Evolutionary conservation across 1,284 basidiomycete species (phyloP).

Genomic region (Exsudoporus floridanus): DNA sequence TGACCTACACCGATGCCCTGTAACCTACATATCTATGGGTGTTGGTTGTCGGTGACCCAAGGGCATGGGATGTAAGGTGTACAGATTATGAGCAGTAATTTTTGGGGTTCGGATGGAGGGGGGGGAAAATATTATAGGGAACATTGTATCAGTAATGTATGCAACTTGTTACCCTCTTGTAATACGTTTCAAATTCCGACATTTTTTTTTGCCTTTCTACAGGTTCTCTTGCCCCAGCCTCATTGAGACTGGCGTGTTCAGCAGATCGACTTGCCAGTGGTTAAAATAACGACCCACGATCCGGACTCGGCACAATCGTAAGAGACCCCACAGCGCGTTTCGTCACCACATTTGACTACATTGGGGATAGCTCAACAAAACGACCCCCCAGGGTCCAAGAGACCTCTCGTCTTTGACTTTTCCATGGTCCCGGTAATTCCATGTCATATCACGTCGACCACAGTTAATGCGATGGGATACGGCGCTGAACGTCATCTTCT

Average conservation of each 20-base stretch:
- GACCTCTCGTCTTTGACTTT: not conserved
- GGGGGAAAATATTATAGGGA: conserved; percentile 12
- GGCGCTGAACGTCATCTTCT: not conserved
- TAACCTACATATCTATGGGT: not conserved
- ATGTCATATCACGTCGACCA: not conserved
- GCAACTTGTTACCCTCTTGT: conserved; percentile 28
- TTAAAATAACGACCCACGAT: no score
- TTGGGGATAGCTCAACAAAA: not conserved
- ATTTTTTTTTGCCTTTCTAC: not conserved
- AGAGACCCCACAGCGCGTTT: not conserved
- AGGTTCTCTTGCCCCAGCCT: not conserved
- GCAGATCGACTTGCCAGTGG: no score
- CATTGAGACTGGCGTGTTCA: not conserved
- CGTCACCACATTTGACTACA: not conserved
- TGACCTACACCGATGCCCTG: not conserved
- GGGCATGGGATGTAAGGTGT: conserved; percentile 4
- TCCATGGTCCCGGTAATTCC: not conserved
- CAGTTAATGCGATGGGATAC: no score
- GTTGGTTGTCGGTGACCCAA: not conserved
- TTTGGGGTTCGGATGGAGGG: conserved; percentile 1
- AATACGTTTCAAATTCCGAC: conserved; percentile 10
- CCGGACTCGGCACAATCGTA: no score
- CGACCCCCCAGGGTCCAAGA: not conserved
- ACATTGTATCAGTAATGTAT: conserved; percentile 31
- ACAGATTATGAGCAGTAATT: not conserved